phyloP scores from a whole-genome alignment of 495 filamentous ascomycete species.

The Elasticomyces elasticus region DNA sequence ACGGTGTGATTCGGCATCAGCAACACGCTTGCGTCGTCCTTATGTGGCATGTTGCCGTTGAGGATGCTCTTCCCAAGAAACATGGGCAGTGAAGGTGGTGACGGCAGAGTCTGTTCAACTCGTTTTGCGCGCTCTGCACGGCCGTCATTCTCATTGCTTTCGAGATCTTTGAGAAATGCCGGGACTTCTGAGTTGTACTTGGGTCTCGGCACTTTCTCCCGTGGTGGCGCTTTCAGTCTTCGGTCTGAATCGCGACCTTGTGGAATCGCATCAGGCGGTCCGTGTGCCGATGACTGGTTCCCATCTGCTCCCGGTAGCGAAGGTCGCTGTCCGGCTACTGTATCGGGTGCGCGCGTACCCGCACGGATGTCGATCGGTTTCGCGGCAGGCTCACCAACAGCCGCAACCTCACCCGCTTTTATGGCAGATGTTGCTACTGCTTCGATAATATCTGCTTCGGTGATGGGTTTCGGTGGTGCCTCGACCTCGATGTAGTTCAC shows the following conservation, averaged over 20 bases:
- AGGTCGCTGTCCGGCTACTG: neutral
- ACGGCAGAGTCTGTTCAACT: slow-evolving; percentile 62
- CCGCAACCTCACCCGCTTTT: neutral
- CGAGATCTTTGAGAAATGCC: slow-evolving; percentile 74
- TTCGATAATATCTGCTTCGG: slow-evolving; percentile 7
- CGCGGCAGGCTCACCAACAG: neutral
- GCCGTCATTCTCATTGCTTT: slow-evolving; percentile 54
- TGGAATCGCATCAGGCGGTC: neutral
- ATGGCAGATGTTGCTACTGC: slow-evolving; percentile 16
- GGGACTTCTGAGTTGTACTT: slow-evolving; percentile 61
- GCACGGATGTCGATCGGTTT: slow-evolving; percentile 3
- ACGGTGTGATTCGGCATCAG: slow-evolving; percentile 96
- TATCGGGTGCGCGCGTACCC: slow-evolving; percentile 10
- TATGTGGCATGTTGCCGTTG: slow-evolving; percentile 80
- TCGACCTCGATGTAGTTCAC: slow-evolving; percentile 92
- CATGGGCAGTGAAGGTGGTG: slow-evolving; percentile 76
- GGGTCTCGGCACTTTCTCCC: slow-evolving; percentile 28
- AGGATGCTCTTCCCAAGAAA: slow-evolving; percentile 92
- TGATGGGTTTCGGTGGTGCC: neutral
- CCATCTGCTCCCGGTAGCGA: neutral
- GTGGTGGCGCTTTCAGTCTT: slow-evolving; percentile 1
- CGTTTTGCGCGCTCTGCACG: slow-evolving; percentile 58
- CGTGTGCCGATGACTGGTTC: neutral
- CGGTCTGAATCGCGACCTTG: neutral
- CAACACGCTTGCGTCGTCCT: slow-evolving; percentile 93